Evolutionary conservation across 441 rosid genomes (phyloP).

Genomic region (Dalechampia spathulata): DNA sequence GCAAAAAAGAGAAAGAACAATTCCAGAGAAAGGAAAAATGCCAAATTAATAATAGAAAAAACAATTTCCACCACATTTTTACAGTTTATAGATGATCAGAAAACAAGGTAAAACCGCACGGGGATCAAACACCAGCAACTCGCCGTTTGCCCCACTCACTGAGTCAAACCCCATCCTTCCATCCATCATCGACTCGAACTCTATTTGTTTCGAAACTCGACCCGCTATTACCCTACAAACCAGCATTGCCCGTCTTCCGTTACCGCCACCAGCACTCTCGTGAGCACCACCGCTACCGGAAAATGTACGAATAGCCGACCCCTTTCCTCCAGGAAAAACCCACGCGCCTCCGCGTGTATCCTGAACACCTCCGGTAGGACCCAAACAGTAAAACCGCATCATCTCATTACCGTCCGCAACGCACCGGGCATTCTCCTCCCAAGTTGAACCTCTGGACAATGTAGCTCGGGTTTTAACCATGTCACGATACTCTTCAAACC

Average conservation of each 20-base stretch:
- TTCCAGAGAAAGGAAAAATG: background rate
- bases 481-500: slow-evolving; percentile 91
- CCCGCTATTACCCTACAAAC: slow-evolving; percentile 88
- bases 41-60: slow-evolving; percentile 1
- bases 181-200: slow-evolving; percentile 37
- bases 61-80: slow-evolving; percentile 26
- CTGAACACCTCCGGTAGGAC: slow-evolving; percentile 41
- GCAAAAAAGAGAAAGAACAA: slow-evolving; percentile 9
- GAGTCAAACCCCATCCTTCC: slow-evolving; percentile 65
- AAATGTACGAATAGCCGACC: slow-evolving; percentile 55
- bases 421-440: slow-evolving; percentile 74
- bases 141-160: slow-evolving; percentile 71
- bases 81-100: slow-evolving; percentile 79
- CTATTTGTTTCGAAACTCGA: slow-evolving; percentile 51
- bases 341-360: slow-evolving; percentile 45
- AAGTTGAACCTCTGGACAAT: slow-evolving; percentile 23
- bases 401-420: slow-evolving; percentile 92
- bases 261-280: slow-evolving; percentile 73
- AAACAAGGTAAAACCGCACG: slow-evolving; percentile 92
- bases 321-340: slow-evolving; percentile 53
- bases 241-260: slow-evolving; percentile 81
- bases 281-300: slow-evolving; percentile 78
- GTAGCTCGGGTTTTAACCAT: slow-evolving; percentile 48
- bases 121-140: slow-evolving; percentile 76
- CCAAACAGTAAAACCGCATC: slow-evolving; percentile 84